Evolutionary conservation across 2,329 filamentous ascomycete species (phyloP).

Genomic region (Aureobasidium sp.): DNA sequence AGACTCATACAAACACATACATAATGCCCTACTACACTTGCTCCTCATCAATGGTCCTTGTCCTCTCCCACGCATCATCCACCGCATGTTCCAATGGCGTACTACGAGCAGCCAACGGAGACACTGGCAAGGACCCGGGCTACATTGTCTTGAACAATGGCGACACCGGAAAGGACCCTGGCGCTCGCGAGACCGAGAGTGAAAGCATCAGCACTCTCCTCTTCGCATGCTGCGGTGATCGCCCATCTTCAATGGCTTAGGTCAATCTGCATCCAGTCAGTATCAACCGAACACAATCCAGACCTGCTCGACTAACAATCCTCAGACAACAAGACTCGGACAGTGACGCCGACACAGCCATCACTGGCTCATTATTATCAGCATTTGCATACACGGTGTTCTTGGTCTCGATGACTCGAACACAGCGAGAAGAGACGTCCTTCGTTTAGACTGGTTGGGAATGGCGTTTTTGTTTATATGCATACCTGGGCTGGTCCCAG

Average conservation of each 20-base stretch:
- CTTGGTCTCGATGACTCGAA: background rate
- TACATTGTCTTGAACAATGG: slow-evolving; percentile 5
- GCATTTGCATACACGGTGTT: slow-evolving; percentile 3
- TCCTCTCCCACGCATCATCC: background rate
- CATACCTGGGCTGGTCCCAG: background rate
- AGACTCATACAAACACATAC: background rate
- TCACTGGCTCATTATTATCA: background rate
- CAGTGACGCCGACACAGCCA: background rate
- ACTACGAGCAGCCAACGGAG: slow-evolving; percentile 3
- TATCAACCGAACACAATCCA: background rate
- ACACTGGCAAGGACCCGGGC: slow-evolving; percentile 3
- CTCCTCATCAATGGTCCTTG: background rate
- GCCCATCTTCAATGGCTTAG: background rate
- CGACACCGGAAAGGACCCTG: slow-evolving; percentile 7
- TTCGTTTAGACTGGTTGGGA: background rate
- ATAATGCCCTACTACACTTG: background rate
- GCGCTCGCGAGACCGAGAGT: background rate
- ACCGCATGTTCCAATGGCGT: background rate
- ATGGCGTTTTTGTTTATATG: background rate
- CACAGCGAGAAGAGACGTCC: background rate
- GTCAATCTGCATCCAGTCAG: background rate
- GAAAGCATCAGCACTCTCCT: background rate
- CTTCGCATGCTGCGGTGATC: background rate
- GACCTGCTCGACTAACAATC: background rate
- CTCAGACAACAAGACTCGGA: background rate